phyloP scores from a whole-genome alignment of 148 eudicot genomes.

The Simmondsia chinensis region DNA sequence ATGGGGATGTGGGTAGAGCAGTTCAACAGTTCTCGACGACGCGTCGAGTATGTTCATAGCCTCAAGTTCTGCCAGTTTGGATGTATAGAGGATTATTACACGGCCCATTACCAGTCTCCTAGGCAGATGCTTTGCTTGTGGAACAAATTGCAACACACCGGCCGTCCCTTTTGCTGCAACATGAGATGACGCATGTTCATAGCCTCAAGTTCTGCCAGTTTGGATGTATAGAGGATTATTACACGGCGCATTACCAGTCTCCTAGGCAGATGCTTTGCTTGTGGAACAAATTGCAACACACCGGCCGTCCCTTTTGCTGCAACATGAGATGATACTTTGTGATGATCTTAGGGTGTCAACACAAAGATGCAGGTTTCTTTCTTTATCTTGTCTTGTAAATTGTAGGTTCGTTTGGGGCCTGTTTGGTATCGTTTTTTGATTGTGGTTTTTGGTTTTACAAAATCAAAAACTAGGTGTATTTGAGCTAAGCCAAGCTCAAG shows the following conservation, averaged over 20 bases:
- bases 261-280: conserved; percentile 28
- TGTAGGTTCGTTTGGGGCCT: too few species aligned
- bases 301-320: too few species aligned
- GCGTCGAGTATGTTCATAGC: conserved; percentile 35
- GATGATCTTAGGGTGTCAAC: conserved; percentile 47
- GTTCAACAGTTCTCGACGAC: conserved; percentile 24
- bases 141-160: conserved; percentile 29
- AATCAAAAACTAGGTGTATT: too few species aligned
- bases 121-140: conserved; percentile 27
- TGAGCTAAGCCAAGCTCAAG: too few species aligned
- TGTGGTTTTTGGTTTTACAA: too few species aligned
- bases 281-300: conserved; percentile 29
- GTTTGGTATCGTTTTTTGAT: too few species aligned
- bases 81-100: conserved; percentile 26
- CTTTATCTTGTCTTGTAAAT: too few species aligned
- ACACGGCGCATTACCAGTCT: conserved; percentile 25
- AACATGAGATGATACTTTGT: too few species aligned
- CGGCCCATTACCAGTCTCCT: conserved; percentile 25
- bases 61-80: conserved; percentile 33
- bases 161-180: too few species aligned
- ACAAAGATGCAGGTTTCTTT: too few species aligned
- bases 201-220: conserved; percentile 37
- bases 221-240: conserved; percentile 27
- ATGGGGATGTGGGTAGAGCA: conserved; percentile 60
- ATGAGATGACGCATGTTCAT: conserved; percentile 28